Conservation (phyloP, 2,329 filamentous ascomycete genomes). For the Cladophialophora carrionii region DNA sequence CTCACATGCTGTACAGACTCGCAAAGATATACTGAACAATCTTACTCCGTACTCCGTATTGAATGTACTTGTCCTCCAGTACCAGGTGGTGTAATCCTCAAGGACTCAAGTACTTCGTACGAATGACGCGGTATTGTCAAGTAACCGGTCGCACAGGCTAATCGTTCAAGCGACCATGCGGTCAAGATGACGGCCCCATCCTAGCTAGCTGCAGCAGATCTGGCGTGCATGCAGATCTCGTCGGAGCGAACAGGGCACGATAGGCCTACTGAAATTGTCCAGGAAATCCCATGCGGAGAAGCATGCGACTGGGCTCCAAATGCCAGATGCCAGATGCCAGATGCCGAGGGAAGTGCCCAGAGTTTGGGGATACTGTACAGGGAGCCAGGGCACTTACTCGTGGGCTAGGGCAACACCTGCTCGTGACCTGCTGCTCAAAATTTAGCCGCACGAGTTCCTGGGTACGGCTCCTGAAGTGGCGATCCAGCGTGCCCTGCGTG, state of each 20-base stretch:
- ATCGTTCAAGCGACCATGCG: background rate
- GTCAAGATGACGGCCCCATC: background rate
- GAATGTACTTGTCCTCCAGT: too few relatives aligned
- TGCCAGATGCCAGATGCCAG: too few relatives aligned
- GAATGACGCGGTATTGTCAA: background rate
- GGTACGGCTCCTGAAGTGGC: background rate
- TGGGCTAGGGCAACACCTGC: too few relatives aligned
- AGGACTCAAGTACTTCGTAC: background rate
- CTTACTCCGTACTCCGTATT: too few relatives aligned
- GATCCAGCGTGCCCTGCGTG: background rate
- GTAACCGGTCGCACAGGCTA: background rate
- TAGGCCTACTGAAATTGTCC: background rate
- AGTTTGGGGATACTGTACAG: background rate
- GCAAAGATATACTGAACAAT: too few relatives aligned
- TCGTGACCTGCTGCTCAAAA: background rate
- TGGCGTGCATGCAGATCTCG: constrained; percentile 15
- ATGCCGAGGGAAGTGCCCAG: constrained; percentile 7
- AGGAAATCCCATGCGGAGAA: constrained; percentile 14
- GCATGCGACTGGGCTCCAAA: constrained; percentile 3
- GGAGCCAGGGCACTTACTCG: background rate
- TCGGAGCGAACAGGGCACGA: background rate
- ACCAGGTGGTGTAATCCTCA: too few relatives aligned
- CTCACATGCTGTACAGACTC: too few relatives aligned
- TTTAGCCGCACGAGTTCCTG: constrained; percentile 17
- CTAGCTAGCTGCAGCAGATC: constrained; percentile 6